A percentile compares a stretch with the other conserved stretches of the same genome.
Evolutionary conservation across 768 basidiomycete species (phyloP).

Genomic region (Aureoboletus auriporus): DNA sequence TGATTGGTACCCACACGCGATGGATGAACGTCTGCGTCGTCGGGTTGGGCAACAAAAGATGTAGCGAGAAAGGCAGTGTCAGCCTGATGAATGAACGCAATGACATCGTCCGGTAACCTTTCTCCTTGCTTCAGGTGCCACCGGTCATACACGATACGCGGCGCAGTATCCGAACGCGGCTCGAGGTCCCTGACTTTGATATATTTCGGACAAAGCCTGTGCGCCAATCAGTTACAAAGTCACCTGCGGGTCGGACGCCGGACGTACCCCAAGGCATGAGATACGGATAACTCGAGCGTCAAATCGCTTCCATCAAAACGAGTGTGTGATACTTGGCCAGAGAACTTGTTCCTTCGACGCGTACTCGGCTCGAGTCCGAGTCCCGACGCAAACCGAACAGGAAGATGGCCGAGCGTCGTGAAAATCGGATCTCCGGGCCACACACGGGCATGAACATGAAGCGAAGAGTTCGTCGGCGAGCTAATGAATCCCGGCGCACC

Average conservation of each 20-base stretch:
- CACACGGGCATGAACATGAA: constrained; percentile 20
- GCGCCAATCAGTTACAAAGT: not conserved
- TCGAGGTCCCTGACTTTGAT: no score
- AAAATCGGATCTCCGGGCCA: constrained; percentile 52
- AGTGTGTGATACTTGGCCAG: constrained; percentile 40
- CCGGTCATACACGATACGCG: no score
- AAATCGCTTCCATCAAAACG: constrained; percentile 26
- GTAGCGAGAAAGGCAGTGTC: no score
- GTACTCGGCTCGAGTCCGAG: constrained; percentile 58
- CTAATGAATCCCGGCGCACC: constrained; percentile 27
- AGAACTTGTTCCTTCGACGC: constrained; percentile 59
- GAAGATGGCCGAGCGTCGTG: constrained; percentile 26
- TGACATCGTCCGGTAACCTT: no score
- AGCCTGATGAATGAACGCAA: no score
- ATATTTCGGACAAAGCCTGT: no score
- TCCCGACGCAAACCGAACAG: constrained; percentile 41
- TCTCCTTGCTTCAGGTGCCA: no score
- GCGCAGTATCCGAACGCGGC: no score
- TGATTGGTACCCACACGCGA: no score
- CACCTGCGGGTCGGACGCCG: not conserved
- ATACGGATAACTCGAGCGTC: constrained; percentile 42
- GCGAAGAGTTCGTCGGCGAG: constrained; percentile 19
- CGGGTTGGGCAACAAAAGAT: no score
- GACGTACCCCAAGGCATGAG: constrained; percentile 54
- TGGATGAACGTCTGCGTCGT: no score